phyloP scores from a whole-genome alignment of 768 basidiomycete genomes.

The Rhodosporidiobolus odoratus region DNA sequence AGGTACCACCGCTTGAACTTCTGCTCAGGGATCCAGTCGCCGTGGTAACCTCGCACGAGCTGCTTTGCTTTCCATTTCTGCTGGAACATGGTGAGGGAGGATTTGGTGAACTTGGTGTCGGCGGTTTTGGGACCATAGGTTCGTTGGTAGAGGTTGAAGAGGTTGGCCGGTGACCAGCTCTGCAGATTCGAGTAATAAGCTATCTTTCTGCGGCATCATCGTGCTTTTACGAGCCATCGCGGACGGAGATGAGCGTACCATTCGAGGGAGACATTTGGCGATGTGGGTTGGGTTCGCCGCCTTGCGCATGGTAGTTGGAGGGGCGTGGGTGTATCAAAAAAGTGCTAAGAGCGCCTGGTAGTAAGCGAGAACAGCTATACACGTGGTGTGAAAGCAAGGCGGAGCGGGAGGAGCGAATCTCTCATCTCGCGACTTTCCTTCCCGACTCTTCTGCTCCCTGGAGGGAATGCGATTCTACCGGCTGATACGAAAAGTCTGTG shows the following conservation, averaged over 20 bases:
- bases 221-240: neutral
- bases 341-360: too few species aligned
- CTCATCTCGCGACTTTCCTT: too few species aligned
- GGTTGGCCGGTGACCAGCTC: conserved; percentile 84
- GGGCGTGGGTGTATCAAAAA: neutral
- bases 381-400: neutral
- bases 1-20: conserved; percentile 94
- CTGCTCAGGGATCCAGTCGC: conserved; percentile 85
- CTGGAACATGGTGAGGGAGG: conserved; percentile 66
- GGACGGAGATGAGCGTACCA: conserved; percentile 52
- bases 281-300: conserved; percentile 28
- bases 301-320: conserved; percentile 11
- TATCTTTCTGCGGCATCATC: neutral
- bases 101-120: conserved; percentile 59
- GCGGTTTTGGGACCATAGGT: conserved; percentile 54
- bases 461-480: too few species aligned
- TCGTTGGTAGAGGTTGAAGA: conserved; percentile 82
- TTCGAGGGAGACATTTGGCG: conserved; percentile 58
- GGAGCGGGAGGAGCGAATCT: neutral
- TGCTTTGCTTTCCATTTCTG: conserved; percentile 85
- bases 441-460: too few species aligned
- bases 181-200: conserved; percentile 45
- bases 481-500: too few species aligned
- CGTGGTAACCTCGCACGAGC: conserved; percentile 86
- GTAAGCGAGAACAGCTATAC: neutral